Conservation (phyloP, 2,329 filamentous ascomycete species). For the Neodidymelliopsis sp. region DNA sequence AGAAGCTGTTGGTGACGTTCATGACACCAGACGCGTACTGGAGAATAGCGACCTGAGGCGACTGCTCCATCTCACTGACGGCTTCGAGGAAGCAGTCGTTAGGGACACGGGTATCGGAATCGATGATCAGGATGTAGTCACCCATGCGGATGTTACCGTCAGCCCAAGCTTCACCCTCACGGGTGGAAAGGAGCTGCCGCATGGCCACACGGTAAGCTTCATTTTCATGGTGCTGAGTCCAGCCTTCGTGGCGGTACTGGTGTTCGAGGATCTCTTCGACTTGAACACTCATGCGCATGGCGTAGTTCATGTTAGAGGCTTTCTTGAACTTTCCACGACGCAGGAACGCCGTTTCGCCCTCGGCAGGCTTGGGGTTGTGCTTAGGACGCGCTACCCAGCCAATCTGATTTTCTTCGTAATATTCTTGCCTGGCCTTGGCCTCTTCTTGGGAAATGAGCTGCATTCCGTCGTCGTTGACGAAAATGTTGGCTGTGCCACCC, state of each 20-base stretch:
- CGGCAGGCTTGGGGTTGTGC: slow-evolving; percentile 43
- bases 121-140: slow-evolving; percentile 78
- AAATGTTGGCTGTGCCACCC: slow-evolving; percentile 72
- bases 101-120: slow-evolving; percentile 56
- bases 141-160: slow-evolving; percentile 87
- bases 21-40: slow-evolving; percentile 75
- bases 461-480: slow-evolving; percentile 74
- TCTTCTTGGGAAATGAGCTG: slow-evolving; percentile 62
- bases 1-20: slow-evolving; percentile 75
- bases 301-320: slow-evolving; percentile 79
- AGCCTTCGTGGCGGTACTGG: slow-evolving; percentile 30
- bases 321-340: slow-evolving; percentile 50
- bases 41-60: slow-evolving; percentile 78
- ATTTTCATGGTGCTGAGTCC: slow-evolving; percentile 46
- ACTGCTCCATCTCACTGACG: slow-evolving; percentile 82
- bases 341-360: slow-evolving; percentile 29
- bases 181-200: slow-evolving; percentile 68
- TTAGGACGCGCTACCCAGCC: slow-evolving; percentile 59
- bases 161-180: slow-evolving; percentile 74
- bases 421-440: slow-evolving; percentile 55
- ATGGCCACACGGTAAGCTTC: slow-evolving; percentile 51
- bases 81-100: slow-evolving; percentile 79
- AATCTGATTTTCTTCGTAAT: slow-evolving; percentile 59
- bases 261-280: slow-evolving; percentile 66
- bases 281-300: slow-evolving; percentile 66